Base-by-base conservation (phyloP, 768 basidiomycete genomes). In the Austroboletus eburneus region DNA sequence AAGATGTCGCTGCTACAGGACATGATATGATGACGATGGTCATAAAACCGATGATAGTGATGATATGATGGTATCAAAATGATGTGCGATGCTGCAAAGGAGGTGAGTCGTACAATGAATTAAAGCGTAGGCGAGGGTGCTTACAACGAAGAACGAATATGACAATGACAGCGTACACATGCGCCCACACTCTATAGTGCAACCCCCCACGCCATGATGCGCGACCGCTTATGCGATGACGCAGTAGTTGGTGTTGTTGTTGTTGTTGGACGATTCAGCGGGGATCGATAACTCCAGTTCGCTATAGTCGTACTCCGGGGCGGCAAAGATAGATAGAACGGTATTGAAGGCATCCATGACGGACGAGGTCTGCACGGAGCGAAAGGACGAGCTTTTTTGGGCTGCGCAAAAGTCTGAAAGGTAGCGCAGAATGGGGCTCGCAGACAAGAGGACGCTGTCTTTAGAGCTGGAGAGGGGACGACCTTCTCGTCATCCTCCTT, bases 61-160 rank as follows among this genome's bases (percentile, higher is more conserved):
- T 41, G 32, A 37, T 42, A 43, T n/a, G 27, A 12, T 27, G 27
- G 27, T 27, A 27, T 27, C 5, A 27, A 27, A 27, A 27, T 13
- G 7, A 39, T 21, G 12, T 18, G 22, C 25, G 2, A 22, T 22
- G 27, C 27, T 27, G 12, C 27, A 12, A 27, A 12, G 7, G 27
- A 27, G 27, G 27, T 27, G 27, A 27, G 27, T 27, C 7, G 12
- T 27, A 5, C 27, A 12, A 27, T 12, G 7, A 27, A 27, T 12
- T 5, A 5, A 12, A n/a, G 32, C 4, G n/a, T 17, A 10, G 5
- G 17, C 29, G 17, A 35, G n/a, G 16, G 17, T 37, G 21, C 61
- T 61, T 51, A 62, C 61, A 54, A 63, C 50, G 45, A 55, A 53
- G 18, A 29, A n/a, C n/a, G n/a, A n/a, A 42, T 51, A 22, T 51